Conservation (phyloP, 1,139 yeast genomes). For the Hemisphaericaspora xylofermentans region DNA sequence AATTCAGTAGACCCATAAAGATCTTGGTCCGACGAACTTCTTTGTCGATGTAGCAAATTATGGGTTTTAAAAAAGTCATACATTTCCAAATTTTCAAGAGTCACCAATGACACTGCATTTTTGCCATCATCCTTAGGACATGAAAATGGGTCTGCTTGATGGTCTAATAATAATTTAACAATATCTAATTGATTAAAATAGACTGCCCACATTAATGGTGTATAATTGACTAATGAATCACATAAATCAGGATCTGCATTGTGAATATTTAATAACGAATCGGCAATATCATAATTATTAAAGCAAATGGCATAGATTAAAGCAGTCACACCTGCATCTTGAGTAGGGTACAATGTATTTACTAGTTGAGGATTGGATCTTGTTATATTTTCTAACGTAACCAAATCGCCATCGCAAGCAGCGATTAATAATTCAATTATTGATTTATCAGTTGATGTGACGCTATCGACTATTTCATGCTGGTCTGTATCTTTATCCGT, state of each 20-base stretch:
- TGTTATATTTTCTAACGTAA: conserved; percentile 38
- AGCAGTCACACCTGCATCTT: conserved; percentile 47
- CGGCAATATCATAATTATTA: conserved; percentile 43
- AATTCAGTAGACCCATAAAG: conserved; percentile 16
- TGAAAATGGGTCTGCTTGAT: conserved; percentile 44
- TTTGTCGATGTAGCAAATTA: conserved; percentile 33
- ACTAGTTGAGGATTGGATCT: conserved; percentile 30
- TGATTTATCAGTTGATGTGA: conserved; percentile 12
- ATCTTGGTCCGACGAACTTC: conserved; percentile 13
- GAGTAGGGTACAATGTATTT: conserved; percentile 32
- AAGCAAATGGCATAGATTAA: conserved; percentile 55
- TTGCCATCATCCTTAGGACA: conserved; percentile 31
- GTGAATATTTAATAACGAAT: conserved; percentile 35
- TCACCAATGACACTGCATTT: conserved; percentile 34
- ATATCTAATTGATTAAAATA: conserved; percentile 36
- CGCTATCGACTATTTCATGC: conserved; percentile 6
- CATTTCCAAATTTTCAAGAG: conserved; percentile 31
- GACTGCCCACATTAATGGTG: conserved; percentile 54
- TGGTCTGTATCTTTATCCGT: conserved; percentile 9
- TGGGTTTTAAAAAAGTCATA: conserved; percentile 41
- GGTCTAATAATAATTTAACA: conserved; percentile 34
- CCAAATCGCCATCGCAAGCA: conserved; percentile 53
- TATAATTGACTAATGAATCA: conserved; percentile 34
- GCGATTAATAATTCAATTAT: conserved; percentile 41
- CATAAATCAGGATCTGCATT: conserved; percentile 39